Conservation (phyloP, 2,329 filamentous ascomycete genomes). For the Aureobasidium sp. region DNA sequence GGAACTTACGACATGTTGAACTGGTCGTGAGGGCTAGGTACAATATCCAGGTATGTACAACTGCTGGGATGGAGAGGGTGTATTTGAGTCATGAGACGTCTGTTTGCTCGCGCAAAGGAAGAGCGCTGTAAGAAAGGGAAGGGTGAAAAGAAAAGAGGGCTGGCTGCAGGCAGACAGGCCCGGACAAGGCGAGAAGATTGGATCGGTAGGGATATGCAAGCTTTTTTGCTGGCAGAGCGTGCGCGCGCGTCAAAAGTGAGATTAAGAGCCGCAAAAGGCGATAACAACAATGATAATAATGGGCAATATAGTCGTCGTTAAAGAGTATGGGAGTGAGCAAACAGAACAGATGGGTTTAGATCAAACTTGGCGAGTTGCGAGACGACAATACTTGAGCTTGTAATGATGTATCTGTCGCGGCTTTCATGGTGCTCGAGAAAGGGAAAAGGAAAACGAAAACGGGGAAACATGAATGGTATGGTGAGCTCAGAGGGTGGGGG, state of each 20-base stretch:
- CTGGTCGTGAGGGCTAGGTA: slow-evolving; percentile 11
- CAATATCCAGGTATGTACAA: slow-evolving; percentile 12
- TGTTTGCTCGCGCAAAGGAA: slow-evolving; percentile 10
- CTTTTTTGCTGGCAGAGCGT: not conserved
- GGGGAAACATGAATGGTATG: slow-evolving; percentile 9
- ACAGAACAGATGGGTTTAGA: not conserved
- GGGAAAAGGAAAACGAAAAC: slow-evolving; percentile 8
- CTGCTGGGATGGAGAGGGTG: slow-evolving; percentile 9
- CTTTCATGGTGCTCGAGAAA: slow-evolving; percentile 3
- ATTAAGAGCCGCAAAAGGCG: not conserved
- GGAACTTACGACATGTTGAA: slow-evolving; percentile 16
- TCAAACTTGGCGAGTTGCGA: slow-evolving; percentile 4
- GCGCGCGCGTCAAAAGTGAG: not conserved
- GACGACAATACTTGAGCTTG: slow-evolving; percentile 1
- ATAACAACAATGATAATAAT: slow-evolving; percentile 7
- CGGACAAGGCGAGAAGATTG: slow-evolving; percentile 6
- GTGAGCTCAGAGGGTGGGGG: slow-evolving; percentile 9
- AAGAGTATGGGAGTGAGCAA: not conserved
- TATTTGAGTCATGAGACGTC: slow-evolving; percentile 13
- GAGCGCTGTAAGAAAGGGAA: slow-evolving; percentile 6
- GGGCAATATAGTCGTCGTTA: not conserved
- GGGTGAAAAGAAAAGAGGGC: not conserved
- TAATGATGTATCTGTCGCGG: slow-evolving; percentile 5
- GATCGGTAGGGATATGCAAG: slow-evolving; percentile 1
- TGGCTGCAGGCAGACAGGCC: slow-evolving; percentile 9